These are phyloP conservation scores for Grammothele lineata DNA, from an alignment of 768 basidiomycete species.

Conservation along the genomic window DNA sequence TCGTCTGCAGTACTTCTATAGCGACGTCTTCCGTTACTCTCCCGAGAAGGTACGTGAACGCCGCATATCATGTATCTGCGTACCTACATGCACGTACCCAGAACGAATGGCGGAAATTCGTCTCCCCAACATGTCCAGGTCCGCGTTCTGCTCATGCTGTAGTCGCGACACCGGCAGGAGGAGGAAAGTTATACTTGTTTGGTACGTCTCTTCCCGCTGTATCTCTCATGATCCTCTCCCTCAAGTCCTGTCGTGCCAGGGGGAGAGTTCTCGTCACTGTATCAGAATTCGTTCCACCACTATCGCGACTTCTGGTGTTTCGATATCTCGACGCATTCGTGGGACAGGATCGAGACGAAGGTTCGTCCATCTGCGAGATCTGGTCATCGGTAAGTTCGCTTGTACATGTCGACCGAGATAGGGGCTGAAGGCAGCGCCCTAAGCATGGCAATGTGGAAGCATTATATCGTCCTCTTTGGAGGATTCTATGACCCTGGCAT, in stretches of 20 bases:
- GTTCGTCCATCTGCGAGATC: constrained; percentile 73
- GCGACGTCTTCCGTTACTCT: constrained; percentile 81
- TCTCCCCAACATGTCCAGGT: constrained; percentile 81
- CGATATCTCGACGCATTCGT: constrained; percentile 69
- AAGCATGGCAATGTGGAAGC: constrained; percentile 90
- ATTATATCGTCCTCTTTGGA: constrained; percentile 81
- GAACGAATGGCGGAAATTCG: constrained; percentile 88
- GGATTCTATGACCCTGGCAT: constrained; percentile 89
- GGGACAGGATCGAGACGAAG: constrained; percentile 90
- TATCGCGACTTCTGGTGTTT: constrained; percentile 90
- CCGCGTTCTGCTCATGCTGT: constrained; percentile 87
- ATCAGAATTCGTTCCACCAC: constrained; percentile 80
- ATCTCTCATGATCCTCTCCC: not conserved
- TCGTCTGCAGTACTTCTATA: constrained; percentile 68
- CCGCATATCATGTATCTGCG: not conserved
- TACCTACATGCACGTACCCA: constrained; percentile 21
- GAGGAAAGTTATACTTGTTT: constrained; percentile 83
- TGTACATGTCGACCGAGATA: not conserved
- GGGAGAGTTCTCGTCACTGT: constrained; percentile 81
- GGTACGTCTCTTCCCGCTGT: constrained; percentile 36
- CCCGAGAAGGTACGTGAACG: constrained; percentile 62
- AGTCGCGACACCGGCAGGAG: constrained; percentile 66
- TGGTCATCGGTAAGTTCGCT: constrained; percentile 66
- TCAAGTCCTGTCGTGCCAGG: constrained; percentile 37
- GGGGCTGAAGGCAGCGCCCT: not conserved